Base-by-base conservation (phyloP, 1,139 yeast species). In the Nadsonia commutata region DNA sequence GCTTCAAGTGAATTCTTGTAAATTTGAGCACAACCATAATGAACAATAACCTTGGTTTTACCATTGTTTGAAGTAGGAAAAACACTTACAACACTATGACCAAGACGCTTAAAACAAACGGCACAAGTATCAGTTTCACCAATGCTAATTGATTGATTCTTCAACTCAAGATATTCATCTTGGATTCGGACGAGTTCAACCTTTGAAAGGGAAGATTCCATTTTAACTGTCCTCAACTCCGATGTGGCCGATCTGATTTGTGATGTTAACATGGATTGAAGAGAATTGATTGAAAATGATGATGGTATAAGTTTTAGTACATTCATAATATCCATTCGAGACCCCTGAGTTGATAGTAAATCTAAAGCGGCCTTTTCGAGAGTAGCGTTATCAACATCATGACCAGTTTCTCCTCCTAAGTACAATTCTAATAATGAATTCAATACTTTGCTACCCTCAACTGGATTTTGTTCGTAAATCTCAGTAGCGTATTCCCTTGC, bases 401-500 rank as follows among this genome's bases (percentile, higher is more conserved):
- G 18, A 22, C 18, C 38, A 9, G 19, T 40, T 64, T 65, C 47
- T 22, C 36, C 38, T 1, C 51, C 46, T 20, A 65, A 54, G 44
- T 67, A 67, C 36, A 60, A 50, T 1, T 49, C 44, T 17, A 69
- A 54, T 31, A 72, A 56, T 2, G 50, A 53, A 17, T 64, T 56
- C 40, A 66, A 53, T 1, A 59, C 54, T 5, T 54, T 44, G 18
- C 49, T 45, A 0, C 84, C 84, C 2, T 54, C 50, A 1, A 48
- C 51, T n/a, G 57, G 49, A 41, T 69, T 64, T 13, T 59, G 56
- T 0, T 70, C 54, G 48, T 71, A 76, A 1, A 80, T 61, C 3
- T 68, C 70, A 1, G 74, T 60, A 51, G 93, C 77, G 55, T 83
- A 40, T 18, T 64, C 60, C 49, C 80, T 70, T 0, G 94, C 82